Percentiles rank a stretch among this genome's conserved stretches.
Evolutionary conservation across 441 rosid genomes (phyloP).

Genomic region (Adansonia madagascariensis): DNA sequence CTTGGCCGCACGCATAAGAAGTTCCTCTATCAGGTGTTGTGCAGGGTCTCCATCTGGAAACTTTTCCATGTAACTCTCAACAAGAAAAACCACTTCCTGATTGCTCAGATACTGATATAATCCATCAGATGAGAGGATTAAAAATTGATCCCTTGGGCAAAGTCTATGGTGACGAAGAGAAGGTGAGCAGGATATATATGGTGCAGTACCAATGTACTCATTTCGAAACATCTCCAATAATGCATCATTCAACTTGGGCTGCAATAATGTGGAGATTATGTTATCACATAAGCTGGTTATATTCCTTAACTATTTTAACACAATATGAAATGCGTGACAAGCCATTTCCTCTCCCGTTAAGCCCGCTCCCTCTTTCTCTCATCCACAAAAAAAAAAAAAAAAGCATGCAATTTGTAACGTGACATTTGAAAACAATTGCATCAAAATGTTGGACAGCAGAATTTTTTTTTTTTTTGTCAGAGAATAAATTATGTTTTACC

Average conservation of each 20-base stretch:
- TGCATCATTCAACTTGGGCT: constrained; percentile 93
- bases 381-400: not conserved
- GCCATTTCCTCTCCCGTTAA: not conserved
- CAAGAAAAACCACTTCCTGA: constrained; percentile 86
- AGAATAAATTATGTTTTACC: not conserved
- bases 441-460: constrained; percentile 3
- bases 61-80: constrained; percentile 69
- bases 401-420: not conserved
- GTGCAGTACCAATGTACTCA: constrained; percentile 78
- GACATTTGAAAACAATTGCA: constrained; percentile 12
- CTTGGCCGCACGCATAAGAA: constrained; percentile 89
- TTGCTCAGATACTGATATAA: constrained; percentile 89
- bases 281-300: constrained; percentile 22
- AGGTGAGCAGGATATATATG: constrained; percentile 78
- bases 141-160: constrained; percentile 72
- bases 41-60: constrained; percentile 99
- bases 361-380: not conserved
- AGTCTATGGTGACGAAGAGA: constrained; percentile 82
- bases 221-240: constrained; percentile 88
- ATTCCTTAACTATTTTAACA: constrained; percentile 10
- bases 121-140: constrained; percentile 86
- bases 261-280: constrained; percentile 34
- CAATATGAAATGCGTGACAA: not conserved
- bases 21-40: constrained; percentile 87
- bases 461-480: not conserved